phyloP scores from a whole-genome alignment of 129 eudicot genomes.

The Artemisia annua region DNA sequence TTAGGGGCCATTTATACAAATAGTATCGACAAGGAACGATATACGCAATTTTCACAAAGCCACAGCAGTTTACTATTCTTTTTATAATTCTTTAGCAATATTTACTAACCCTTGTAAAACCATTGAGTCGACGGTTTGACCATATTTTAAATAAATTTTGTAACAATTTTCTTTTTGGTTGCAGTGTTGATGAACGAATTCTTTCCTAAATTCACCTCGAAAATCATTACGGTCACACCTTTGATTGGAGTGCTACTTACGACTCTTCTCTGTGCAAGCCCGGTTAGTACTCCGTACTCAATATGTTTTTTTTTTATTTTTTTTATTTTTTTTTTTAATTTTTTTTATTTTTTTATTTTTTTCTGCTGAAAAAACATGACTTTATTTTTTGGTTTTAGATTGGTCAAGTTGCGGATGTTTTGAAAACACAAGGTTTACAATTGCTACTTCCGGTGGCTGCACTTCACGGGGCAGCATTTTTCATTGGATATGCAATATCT shows the following conservation, averaged over 20 bases:
- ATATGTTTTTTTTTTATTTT: neutral
- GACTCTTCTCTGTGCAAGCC: slow-evolving; percentile 99
- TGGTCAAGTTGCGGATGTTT: slow-evolving; percentile 95
- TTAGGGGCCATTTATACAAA: no score
- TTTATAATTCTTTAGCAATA: no score
- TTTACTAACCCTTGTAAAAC: no score
- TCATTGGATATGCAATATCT: slow-evolving; percentile 81
- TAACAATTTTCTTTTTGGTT: slow-evolving; percentile 18
- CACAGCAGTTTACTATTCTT: neutral
- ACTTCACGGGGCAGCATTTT: slow-evolving; percentile 89
- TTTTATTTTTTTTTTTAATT: neutral
- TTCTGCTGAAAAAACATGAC: neutral
- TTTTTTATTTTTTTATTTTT: neutral
- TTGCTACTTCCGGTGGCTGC: slow-evolving; percentile 75
- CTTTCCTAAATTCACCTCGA: slow-evolving; percentile 91
- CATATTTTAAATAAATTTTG: neutral
- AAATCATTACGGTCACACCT: slow-evolving; percentile 88
- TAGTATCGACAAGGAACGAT: no score
- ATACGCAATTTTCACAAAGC: neutral
- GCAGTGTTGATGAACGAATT: slow-evolving; percentile 86
- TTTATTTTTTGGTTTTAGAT: slow-evolving; percentile 44
- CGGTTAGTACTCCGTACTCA: slow-evolving; percentile 54
- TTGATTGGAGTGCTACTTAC: slow-evolving; percentile 91
- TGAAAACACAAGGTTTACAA: slow-evolving; percentile 88
- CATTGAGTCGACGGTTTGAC: no score